Conservation (phyloP, 345 rosid genomes). For the Clarkia xantiana region DNA sequence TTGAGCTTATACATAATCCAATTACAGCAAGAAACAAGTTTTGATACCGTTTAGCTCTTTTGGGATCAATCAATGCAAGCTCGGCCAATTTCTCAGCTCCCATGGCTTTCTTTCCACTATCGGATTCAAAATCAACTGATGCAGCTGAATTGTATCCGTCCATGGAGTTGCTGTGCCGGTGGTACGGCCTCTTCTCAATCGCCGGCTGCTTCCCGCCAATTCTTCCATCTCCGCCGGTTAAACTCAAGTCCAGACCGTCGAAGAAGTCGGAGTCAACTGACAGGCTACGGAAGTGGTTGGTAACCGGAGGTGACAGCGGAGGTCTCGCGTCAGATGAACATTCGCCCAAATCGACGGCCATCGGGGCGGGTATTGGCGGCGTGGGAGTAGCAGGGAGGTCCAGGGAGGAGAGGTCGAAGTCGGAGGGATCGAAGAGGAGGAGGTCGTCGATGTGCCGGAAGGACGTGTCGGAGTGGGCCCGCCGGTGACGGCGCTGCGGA, state of each 20-base stretch:
- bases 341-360: too few relatives aligned
- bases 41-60: slow-evolving; percentile 77
- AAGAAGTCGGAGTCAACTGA: slow-evolving; percentile 86
- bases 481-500: slow-evolving; percentile 58
- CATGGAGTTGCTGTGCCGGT: slow-evolving; percentile 71
- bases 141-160: slow-evolving; percentile 40
- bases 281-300: slow-evolving; percentile 66
- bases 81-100: slow-evolving; percentile 75
- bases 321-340: slow-evolving; percentile 25
- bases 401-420: slow-evolving; percentile 63
- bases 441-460: slow-evolving; percentile 88
- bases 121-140: slow-evolving; percentile 50
- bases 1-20: neutral
- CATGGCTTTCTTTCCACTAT: slow-evolving; percentile 63
- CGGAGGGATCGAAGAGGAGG: slow-evolving; percentile 71
- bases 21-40: neutral
- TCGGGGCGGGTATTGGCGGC: slow-evolving; percentile 18
- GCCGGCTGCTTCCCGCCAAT: slow-evolving; percentile 9
- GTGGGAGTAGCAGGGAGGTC: slow-evolving; percentile 36
- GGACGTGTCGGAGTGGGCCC: slow-evolving; percentile 83
- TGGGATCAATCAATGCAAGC: slow-evolving; percentile 84
- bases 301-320: slow-evolving; percentile 22
- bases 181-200: slow-evolving; percentile 32
- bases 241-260: slow-evolving; percentile 30
- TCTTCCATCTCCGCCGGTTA: slow-evolving; percentile 23